Percentiles rank a stretch among this genome's conserved stretches.
phyloP scores from a whole-genome alignment of 2,329 filamentous ascomycete species.

The Trichoderma asperellum region DNA sequence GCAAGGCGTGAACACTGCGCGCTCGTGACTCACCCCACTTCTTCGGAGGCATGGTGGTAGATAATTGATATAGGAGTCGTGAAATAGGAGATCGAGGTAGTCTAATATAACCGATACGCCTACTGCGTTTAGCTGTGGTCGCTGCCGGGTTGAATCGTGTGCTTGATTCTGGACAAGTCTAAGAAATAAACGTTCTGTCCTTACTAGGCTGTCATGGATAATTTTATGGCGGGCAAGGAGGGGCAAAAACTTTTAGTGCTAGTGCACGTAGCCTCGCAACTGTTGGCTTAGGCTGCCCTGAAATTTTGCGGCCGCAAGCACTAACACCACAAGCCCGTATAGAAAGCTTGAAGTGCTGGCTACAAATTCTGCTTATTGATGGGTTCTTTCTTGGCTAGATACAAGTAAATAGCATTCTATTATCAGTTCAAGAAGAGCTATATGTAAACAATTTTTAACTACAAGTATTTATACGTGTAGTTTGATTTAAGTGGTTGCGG shows the following conservation, averaged over 20 bases:
- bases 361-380: not conserved
- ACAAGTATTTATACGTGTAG: not conserved
- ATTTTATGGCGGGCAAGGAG: slow-evolving; percentile 19
- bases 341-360: not conserved
- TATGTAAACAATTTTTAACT: not conserved
- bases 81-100: not conserved
- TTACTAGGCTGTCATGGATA: slow-evolving; percentile 4
- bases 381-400: no score
- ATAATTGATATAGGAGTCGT: not conserved
- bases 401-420: not conserved
- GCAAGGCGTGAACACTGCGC: slow-evolving; percentile 12
- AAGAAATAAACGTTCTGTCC: slow-evolving; percentile 5
- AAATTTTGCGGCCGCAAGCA: not conserved
- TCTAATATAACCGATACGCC: not conserved
- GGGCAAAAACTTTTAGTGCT: slow-evolving; percentile 22
- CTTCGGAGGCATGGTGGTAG: slow-evolving; percentile 48
- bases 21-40: slow-evolving; percentile 48
- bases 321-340: not conserved
- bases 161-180: slow-evolving; percentile 1
- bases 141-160: slow-evolving; percentile 11
- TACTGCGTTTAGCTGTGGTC: not conserved
- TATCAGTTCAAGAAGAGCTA: not conserved
- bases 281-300: not conserved
- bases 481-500: not conserved
- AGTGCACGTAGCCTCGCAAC: not conserved